Conservation (phyloP, 176 grass and related monocot genomes). For the Phoenix dactylifera region DNA sequence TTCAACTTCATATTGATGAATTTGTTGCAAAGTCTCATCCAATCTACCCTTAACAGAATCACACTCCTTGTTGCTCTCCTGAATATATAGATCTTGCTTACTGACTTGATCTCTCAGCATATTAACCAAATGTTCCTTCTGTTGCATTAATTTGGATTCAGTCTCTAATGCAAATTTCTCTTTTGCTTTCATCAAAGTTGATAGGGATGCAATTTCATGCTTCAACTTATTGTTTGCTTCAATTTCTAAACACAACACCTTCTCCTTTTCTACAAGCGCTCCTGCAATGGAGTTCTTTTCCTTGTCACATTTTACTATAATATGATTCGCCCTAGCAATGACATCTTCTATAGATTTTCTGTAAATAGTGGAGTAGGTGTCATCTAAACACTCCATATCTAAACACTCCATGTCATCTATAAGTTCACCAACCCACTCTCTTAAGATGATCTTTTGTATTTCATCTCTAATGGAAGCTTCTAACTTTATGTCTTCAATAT, state of each 20-base stretch:
- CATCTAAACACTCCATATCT: constrained; percentile 19
- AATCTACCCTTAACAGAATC: constrained; percentile 24
- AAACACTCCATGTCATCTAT: constrained; percentile 22
- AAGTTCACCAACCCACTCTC: constrained; percentile 29
- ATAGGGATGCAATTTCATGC: constrained; percentile 23
- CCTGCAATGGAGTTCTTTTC: constrained; percentile 16
- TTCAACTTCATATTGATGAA: constrained; percentile 24
- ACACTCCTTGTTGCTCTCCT: constrained; percentile 31
- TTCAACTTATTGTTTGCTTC: constrained; percentile 39
- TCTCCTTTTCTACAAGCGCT: constrained; percentile 14
- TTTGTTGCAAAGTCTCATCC: constrained; percentile 35
- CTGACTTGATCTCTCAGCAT: constrained; percentile 35
- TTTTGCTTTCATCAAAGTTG: constrained; percentile 25
- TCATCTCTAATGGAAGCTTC: constrained; percentile 26
- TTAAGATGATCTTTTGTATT: constrained; percentile 28
- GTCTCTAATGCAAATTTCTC: constrained; percentile 29
- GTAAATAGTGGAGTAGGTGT: constrained; percentile 31
- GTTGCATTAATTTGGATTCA: constrained; percentile 20
- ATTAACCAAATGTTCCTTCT: constrained; percentile 25
- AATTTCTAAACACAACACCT: constrained; percentile 25
- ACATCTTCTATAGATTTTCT: constrained; percentile 29
- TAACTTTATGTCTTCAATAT: constrained; percentile 28
- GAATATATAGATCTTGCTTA: constrained; percentile 31
- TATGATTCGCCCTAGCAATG: constrained; percentile 29
- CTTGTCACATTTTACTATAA: constrained; percentile 13